phyloP scores from a whole-genome alignment of 768 basidiomycete species.

The Russula olivacea region DNA sequence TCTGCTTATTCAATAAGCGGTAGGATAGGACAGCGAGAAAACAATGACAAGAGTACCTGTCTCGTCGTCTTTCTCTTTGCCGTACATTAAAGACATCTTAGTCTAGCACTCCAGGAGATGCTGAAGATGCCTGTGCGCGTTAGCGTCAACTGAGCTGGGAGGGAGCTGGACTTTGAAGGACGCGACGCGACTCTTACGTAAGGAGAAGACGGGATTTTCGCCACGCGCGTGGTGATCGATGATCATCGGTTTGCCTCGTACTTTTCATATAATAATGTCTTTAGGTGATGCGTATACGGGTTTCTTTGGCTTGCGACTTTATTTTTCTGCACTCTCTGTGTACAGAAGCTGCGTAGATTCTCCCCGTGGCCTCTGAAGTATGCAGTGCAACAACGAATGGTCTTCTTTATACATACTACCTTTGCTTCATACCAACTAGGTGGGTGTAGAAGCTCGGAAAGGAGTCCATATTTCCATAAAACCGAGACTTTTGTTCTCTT shows the following conservation, averaged over 20 bases:
- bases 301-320: not conserved
- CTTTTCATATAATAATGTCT: not conserved
- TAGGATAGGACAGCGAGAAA: not conserved
- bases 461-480: conserved; percentile 7
- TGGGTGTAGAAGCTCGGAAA: conserved; percentile 14
- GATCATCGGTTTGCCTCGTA: not conserved
- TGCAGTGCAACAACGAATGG: conserved; percentile 31
- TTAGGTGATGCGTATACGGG: not conserved
- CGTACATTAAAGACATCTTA: conserved; percentile 56
- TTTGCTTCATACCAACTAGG: conserved; percentile 5
- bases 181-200: conserved; percentile 21
- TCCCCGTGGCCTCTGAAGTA: conserved; percentile 36
- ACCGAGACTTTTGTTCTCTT: not conserved
- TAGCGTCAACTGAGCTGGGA: no score
- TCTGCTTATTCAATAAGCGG: not conserved
- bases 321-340: conserved; percentile 25
- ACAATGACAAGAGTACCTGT: conserved; percentile 13
- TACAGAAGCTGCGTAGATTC: conserved; percentile 34
- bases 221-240: no score
- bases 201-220: not conserved
- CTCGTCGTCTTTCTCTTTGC: conserved; percentile 52
- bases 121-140: not conserved
- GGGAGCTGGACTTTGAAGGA: no score
- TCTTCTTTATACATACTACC: conserved; percentile 4
- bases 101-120: not conserved